Evolutionary conservation across 2,329 filamentous ascomycete species (phyloP).

Genomic region (Colletotrichum sp.): DNA sequence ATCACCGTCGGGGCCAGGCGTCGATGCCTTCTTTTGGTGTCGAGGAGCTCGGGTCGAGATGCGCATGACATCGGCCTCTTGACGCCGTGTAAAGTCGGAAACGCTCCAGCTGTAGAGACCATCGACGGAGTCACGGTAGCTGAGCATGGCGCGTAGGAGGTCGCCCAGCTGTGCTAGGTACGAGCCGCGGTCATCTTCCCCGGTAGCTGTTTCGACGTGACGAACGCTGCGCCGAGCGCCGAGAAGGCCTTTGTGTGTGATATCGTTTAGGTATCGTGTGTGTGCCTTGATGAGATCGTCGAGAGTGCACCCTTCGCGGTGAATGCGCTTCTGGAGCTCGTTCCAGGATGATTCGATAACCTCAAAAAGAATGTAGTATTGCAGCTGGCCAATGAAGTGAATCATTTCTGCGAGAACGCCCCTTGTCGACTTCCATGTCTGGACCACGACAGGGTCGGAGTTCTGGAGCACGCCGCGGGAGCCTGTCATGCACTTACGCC

Average conservation of each 20-base stretch:
- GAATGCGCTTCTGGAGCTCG: slow-evolving; percentile 82
- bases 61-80: slow-evolving; percentile 78
- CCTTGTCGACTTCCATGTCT: slow-evolving; percentile 89
- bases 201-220: slow-evolving; percentile 41
- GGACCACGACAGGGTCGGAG: slow-evolving; percentile 69
- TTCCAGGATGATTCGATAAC: slow-evolving; percentile 98
- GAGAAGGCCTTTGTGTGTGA: slow-evolving; percentile 94
- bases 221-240: slow-evolving; percentile 67
- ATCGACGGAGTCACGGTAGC: slow-evolving; percentile 92
- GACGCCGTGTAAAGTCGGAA: slow-evolving; percentile 89
- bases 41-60: slow-evolving; percentile 58
- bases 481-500: slow-evolving; percentile 96
- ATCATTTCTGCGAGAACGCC: slow-evolving; percentile 97
- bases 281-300: slow-evolving; percentile 96
- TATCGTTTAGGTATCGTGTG: slow-evolving; percentile 86
- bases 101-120: slow-evolving; percentile 94
- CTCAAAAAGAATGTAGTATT: slow-evolving; percentile 98
- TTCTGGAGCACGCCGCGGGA: slow-evolving; percentile 87
- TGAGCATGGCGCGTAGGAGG: slow-evolving; percentile 90
- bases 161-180: slow-evolving; percentile 94
- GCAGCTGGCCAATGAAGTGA: slow-evolving; percentile 94
- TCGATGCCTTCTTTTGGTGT: slow-evolving; percentile 18
- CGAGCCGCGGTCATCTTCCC: slow-evolving; percentile 71
- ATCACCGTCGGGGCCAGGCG: slow-evolving; percentile 23
- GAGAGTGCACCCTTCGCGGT: slow-evolving; percentile 85